Evolutionary conservation across 192 early-diverging fungal genomes (phyloP).

Genomic region (Coemansia sp.): DNA sequence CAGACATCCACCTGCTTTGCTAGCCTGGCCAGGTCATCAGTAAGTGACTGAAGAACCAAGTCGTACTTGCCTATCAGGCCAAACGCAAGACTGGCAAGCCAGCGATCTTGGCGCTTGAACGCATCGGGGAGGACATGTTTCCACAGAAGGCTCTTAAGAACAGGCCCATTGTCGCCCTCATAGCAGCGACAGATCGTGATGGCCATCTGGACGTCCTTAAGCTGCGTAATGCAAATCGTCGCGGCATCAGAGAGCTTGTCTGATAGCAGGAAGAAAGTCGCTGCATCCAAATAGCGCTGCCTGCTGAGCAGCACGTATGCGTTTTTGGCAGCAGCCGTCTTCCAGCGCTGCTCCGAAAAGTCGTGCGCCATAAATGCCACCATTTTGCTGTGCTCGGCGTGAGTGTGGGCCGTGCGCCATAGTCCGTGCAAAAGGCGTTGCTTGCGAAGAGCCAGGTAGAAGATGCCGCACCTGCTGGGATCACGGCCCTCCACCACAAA

Average conservation of each 20-base stretch:
- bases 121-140: conserved; percentile 38
- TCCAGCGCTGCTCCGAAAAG: conserved; percentile 87
- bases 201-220: conserved; percentile 90
- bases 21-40: conserved; percentile 28
- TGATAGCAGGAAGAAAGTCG: conserved; percentile 91
- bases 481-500: conserved; percentile 75
- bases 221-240: conserved; percentile 85
- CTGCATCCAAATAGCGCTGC: conserved; percentile 91
- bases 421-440: conserved; percentile 86
- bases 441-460: conserved; percentile 86
- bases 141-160: conserved; percentile 37
- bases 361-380: conserved; percentile 88
- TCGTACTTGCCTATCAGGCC: conserved; percentile 39
- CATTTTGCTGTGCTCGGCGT: conserved; percentile 87
- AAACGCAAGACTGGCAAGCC: conserved; percentile 47
- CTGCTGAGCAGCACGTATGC: conserved; percentile 95
- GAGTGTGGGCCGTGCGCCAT: conserved; percentile 79
- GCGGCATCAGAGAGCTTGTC: conserved; percentile 87
- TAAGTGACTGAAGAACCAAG: conserved; percentile 34
- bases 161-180: conserved; percentile 68
- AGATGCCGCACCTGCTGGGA: conserved; percentile 80
- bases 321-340: conserved; percentile 94
- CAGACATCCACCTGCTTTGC: conserved; percentile 28
- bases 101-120: conserved; percentile 31
- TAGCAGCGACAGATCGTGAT: conserved; percentile 86